Evolutionary conservation across 116 monocot species (phyloP).

Genomic region (Phalaenopsis hybrid): DNA sequence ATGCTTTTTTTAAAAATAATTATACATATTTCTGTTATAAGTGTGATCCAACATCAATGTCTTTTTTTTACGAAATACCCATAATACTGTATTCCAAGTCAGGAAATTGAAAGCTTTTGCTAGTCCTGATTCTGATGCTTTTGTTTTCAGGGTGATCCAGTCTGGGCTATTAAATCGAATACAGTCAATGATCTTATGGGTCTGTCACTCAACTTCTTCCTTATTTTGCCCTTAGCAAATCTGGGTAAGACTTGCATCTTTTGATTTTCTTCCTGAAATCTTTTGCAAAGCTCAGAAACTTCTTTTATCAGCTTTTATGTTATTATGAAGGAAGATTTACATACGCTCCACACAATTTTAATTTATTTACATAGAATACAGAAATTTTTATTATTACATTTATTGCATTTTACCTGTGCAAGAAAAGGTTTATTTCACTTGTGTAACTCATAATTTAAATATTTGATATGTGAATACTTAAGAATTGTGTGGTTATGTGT

Average conservation of each 20-base stretch:
- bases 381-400: too few species aligned
- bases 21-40: too few species aligned
- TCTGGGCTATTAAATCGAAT: constrained; percentile 65
- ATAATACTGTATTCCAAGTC: background rate
- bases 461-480: too few species aligned
- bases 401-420: too few species aligned
- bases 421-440: too few species aligned
- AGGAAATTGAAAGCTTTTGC: background rate
- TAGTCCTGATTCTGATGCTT: background rate
- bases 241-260: constrained; percentile 27
- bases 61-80: background rate
- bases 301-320: background rate
- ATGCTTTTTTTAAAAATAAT: background rate
- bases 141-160: constrained; percentile 65
- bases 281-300: background rate
- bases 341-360: too few species aligned
- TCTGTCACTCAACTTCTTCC: constrained; percentile 89
- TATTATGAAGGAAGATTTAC: background rate
- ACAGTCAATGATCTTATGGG: constrained; percentile 62
- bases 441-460: too few species aligned
- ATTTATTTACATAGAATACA: too few species aligned
- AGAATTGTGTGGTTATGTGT: too few species aligned
- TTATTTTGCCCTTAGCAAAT: constrained; percentile 61
- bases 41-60: background rate
- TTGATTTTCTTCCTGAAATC: background rate